Conservation (phyloP, 1,284 basidiomycete species). For the Cerioporus squamosus region DNA sequence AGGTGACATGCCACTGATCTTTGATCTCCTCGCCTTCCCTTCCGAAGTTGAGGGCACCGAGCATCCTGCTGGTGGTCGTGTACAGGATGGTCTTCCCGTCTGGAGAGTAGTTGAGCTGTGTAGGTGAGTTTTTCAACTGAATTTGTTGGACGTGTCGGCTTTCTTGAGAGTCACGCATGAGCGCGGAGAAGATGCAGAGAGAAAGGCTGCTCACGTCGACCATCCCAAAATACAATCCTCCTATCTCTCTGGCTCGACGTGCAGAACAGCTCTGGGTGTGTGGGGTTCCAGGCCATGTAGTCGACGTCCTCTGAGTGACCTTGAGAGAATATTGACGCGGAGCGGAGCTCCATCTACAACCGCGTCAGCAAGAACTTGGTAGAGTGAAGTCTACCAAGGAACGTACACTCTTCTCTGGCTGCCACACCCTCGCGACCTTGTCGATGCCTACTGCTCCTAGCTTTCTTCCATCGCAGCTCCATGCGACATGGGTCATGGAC, state of each 20-base stretch:
- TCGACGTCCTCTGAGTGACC: constrained; percentile 77
- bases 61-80: constrained; percentile 56
- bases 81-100: constrained; percentile 71
- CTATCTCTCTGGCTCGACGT: constrained; percentile 76
- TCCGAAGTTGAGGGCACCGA: constrained; percentile 60
- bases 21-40: constrained; percentile 59
- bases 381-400: neutral
- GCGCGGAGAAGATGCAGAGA: no score
- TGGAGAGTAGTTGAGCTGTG: constrained; percentile 70
- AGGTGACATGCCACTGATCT: constrained; percentile 59
- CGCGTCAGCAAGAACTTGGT: neutral
- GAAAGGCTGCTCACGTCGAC: constrained; percentile 61
- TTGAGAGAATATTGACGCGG: constrained; percentile 63
- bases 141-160: constrained; percentile 66
- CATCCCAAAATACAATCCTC: constrained; percentile 80
- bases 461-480: constrained; percentile 82
- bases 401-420: constrained; percentile 73
- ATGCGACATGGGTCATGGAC: constrained; percentile 74
- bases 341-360: constrained; percentile 68
- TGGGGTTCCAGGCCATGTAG: constrained; percentile 80
- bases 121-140: constrained; percentile 57
- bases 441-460: constrained; percentile 79
- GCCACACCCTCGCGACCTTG: constrained; percentile 74
- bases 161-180: constrained; percentile 45
- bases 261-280: constrained; percentile 79